Conservation (phyloP, 371 early-diverging fungal species). For the Mortierella sp. region DNA sequence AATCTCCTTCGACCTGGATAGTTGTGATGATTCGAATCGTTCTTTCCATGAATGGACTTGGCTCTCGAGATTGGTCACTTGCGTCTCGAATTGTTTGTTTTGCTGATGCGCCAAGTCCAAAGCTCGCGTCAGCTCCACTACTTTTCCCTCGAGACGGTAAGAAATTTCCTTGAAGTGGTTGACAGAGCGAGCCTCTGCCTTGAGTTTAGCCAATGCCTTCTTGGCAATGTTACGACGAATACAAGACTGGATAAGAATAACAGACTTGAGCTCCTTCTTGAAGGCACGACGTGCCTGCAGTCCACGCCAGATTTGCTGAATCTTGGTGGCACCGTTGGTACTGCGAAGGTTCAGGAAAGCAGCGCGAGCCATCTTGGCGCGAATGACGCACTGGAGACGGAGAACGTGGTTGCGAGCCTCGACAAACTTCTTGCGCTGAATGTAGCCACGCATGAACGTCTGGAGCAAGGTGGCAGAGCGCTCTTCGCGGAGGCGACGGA, state of each 20-base stretch:
- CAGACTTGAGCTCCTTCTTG: constrained; percentile 57
- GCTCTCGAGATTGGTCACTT: constrained; percentile 68
- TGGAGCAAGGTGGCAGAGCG: constrained; percentile 85
- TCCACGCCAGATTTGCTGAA: constrained; percentile 77
- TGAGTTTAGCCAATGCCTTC: constrained; percentile 67
- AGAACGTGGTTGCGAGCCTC: constrained; percentile 46
- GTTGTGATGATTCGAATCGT: constrained; percentile 65
- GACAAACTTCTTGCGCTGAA: constrained; percentile 66
- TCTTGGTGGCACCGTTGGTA: constrained; percentile 77
- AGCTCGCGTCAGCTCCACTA: constrained; percentile 92
- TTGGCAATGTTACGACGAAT: constrained; percentile 80
- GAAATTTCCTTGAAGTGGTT: constrained; percentile 93
- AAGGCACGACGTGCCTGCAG: constrained; percentile 69
- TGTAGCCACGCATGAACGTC: constrained; percentile 70
- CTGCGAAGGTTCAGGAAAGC: constrained; percentile 65
- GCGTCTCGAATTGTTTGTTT: constrained; percentile 65
- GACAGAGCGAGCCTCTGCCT: constrained; percentile 88
- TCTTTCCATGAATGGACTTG: constrained; percentile 77
- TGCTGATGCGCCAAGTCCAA: constrained; percentile 79
- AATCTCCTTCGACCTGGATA: constrained; percentile 59
- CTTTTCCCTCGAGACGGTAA: constrained; percentile 93
- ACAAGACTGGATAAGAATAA: constrained; percentile 83
- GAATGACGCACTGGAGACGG: constrained; percentile 64
- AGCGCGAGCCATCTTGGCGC: constrained; percentile 67
- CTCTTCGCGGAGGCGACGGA: constrained; percentile 69